Evolutionary conservation across 768 basidiomycete genomes (phyloP), one percentile per base, ranked within the genome.

Genomic region (Tricholoma furcatifolium): DNA sequence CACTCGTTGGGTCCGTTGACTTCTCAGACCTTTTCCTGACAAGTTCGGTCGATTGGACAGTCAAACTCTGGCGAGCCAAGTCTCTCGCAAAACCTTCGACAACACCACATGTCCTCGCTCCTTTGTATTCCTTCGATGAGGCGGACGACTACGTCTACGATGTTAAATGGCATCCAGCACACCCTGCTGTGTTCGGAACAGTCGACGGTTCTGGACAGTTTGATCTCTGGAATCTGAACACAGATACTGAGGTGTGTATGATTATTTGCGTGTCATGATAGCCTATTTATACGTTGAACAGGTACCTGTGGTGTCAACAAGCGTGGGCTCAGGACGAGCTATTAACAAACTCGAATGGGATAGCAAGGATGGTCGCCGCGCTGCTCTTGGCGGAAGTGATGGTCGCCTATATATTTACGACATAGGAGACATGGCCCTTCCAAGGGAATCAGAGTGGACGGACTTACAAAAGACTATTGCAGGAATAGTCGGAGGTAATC

Each of bases 71-170:
- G 97, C 79, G 93, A 38, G 81, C 91, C 7, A 91, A 85, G 70
- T 83, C 82, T 10, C 71, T 87, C 35, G 76, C 87, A 39, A 91
- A 91, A 69, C 82, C 89, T 7, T 85, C 87, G 6, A 84, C 85
- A 34, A 63, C 73, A 0, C 73, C 74, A 15, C 80, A 83, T 59
- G 67, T 69, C 15, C 76, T 95, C n/a, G 41, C 81, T 0, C 91
- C 96, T 2, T 60, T 98, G 20, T 89, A 95, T 66, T 93, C 92
- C 36, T 98, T 99, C 63, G 96, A 99, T 59, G 96, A 98, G 69
- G 91, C 94, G 11, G 93, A 95, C 65, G 97, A 99, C 68, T 98
- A 98, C 66, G 96, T 99, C 9, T 98, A 97, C 71, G 97, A 98
- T 72, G 95, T 93, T 42, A 91, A 88, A 67, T 99, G 97, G 97